phyloP scores from a whole-genome alignment of 164 flowering plant genomes.

The Kingdonia uniflora region DNA sequence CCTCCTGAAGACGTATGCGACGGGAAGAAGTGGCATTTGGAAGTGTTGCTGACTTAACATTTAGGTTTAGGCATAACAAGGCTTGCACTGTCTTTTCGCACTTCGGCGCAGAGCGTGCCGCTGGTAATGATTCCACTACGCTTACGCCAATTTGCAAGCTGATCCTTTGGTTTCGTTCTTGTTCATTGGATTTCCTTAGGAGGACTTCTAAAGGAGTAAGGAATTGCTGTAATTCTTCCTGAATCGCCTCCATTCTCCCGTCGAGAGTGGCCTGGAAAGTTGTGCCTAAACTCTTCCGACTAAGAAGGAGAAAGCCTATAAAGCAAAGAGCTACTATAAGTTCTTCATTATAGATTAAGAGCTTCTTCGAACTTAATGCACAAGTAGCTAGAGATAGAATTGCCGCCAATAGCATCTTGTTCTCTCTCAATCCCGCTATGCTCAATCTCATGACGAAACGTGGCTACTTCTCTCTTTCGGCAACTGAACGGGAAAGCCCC shows the following conservation, averaged over 20 bases:
- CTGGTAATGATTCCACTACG: too few relatives aligned
- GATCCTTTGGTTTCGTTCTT: too few relatives aligned
- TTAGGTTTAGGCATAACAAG: constrained; percentile 10
- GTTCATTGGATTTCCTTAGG: too few relatives aligned
- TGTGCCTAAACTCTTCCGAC: constrained; percentile 6
- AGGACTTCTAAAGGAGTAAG: too few relatives aligned
- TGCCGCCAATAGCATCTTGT: background rate
- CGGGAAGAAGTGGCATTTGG: constrained; percentile 8
- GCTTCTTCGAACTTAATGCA: constrained; percentile 1
- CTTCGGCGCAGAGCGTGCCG: too few relatives aligned
- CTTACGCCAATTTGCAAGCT: too few relatives aligned
- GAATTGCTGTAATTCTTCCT: constrained; percentile 1
- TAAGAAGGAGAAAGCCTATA: constrained; percentile 2
- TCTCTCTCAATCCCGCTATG: background rate
- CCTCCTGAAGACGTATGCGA: constrained; percentile 4
- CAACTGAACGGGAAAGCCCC: background rate
- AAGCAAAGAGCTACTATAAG: constrained; percentile 1
- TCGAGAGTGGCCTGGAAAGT: constrained; percentile 5
- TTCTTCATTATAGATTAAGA: constrained; percentile 2
- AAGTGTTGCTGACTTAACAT: constrained; percentile 10
- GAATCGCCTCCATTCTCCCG: constrained; percentile 3
- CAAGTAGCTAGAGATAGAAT: constrained; percentile 2
- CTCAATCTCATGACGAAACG: background rate
- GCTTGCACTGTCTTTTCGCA: constrained; percentile 9
- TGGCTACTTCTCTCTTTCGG: background rate